These are phyloP conservation scores for Withania somnifera DNA, from an alignment of 305 asterid genomes.

Conservation along the genomic window DNA sequence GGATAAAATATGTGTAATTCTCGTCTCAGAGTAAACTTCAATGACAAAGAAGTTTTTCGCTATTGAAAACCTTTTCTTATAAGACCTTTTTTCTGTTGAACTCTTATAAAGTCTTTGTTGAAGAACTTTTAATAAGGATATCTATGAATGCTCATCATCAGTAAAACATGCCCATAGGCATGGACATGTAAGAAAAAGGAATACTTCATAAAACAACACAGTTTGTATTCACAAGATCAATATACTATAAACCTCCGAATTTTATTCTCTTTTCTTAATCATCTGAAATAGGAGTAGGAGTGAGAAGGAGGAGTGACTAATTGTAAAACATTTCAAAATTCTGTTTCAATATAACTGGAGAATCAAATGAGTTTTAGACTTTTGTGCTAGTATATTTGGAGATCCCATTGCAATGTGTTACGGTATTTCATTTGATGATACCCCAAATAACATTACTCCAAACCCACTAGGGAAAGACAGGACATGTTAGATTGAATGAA, in stretches of 20 bases:
- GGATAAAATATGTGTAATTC: neutral
- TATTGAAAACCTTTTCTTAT: neutral
- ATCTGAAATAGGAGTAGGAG: neutral
- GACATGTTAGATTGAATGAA: neutral
- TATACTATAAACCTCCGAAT: neutral
- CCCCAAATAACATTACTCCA: neutral
- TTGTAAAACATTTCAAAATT: neutral
- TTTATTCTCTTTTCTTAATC: neutral
- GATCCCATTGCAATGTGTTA: neutral
- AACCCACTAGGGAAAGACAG: neutral
- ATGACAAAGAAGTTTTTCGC: neutral
- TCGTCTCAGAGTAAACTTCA: neutral
- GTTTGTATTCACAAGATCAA: neutral
- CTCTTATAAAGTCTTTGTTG: neutral
- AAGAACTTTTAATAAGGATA: neutral
- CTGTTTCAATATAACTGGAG: neutral
- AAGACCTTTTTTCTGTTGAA: neutral
- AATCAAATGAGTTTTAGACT: neutral
- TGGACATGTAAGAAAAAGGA: neutral
- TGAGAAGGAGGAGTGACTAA: neutral
- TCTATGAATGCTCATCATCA: neutral
- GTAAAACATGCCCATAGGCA: neutral
- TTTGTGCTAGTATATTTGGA: neutral
- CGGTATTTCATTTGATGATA: neutral
- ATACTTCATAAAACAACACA: neutral